phyloP scores from a whole-genome alignment of 1,139 yeast genomes.

The Trichomonascaceae sp. region DNA sequence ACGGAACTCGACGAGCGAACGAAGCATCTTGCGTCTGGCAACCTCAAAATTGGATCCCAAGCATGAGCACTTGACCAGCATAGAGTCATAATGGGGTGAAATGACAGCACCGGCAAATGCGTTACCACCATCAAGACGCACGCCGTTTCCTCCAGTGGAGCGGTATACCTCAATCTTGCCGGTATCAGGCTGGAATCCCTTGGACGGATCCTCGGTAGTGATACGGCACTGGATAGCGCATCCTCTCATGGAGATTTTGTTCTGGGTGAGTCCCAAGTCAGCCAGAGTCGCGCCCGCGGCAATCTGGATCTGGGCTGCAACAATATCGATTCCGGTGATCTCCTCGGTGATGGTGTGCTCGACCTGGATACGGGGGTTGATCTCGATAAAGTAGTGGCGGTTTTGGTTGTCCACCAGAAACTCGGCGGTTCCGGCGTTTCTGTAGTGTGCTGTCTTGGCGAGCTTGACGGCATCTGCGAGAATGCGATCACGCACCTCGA shows the following conservation, averaged over 20 bases:
- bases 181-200: constrained; percentile 96
- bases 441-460: constrained; percentile 77
- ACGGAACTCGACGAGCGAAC: constrained; percentile 93
- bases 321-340: constrained; percentile 95
- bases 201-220: constrained; percentile 95
- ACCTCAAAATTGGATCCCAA: constrained; percentile 95
- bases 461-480: constrained; percentile 87
- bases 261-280: constrained; percentile 86
- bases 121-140: constrained; percentile 96
- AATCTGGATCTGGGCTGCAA: constrained; percentile 97
- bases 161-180: constrained; percentile 97
- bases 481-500: constrained; percentile 75
- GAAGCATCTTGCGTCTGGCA: constrained; percentile 91
- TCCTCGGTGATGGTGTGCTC: constrained; percentile 99
- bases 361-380: constrained; percentile 97
- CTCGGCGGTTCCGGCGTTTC: constrained; percentile 99
- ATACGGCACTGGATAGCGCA: constrained; percentile 98
- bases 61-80: constrained; percentile 96
- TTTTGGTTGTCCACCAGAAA: constrained; percentile 87
- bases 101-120: constrained; percentile 98
- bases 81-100: constrained; percentile 95
- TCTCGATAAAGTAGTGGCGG: constrained; percentile 95
- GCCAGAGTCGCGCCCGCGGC: constrained; percentile 96
- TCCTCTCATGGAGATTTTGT: constrained; percentile 89
- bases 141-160: constrained; percentile 99